phyloP scores from a whole-genome alignment of 352 stramenopile genomes.

The Lagenidium sp. region DNA sequence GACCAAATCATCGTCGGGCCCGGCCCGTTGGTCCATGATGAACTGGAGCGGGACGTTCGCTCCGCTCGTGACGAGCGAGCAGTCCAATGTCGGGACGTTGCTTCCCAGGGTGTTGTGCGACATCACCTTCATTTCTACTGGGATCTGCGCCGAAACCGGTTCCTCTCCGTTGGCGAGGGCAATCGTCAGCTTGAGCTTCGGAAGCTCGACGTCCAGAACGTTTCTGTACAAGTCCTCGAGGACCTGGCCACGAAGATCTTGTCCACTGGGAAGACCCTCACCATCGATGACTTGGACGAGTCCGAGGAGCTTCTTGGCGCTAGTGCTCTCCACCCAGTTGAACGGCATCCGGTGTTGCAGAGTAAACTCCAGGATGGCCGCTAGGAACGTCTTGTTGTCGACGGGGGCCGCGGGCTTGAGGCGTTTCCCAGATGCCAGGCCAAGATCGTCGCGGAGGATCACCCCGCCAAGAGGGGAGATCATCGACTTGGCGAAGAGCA shows the following conservation, averaged over 20 bases:
- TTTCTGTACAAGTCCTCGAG: constrained; percentile 28
- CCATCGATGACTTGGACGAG: too few species aligned
- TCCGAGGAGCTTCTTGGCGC: constrained; percentile 37
- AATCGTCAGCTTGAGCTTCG: constrained; percentile 27
- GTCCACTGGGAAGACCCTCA: constrained; percentile 14
- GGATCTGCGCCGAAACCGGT: too few species aligned
- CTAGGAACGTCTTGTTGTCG: constrained; percentile 17
- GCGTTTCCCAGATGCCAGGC: too few species aligned
- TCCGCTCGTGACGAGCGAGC: background rate
- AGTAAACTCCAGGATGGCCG: constrained; percentile 40
- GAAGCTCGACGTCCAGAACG: constrained; percentile 23
- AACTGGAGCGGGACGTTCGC: background rate
- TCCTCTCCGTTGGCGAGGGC: too few species aligned
- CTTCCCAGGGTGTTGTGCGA: constrained; percentile 2
- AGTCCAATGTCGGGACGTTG: background rate
- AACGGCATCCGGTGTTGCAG: constrained; percentile 62
- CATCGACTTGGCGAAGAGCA: constrained; percentile 13
- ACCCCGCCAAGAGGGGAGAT: background rate
- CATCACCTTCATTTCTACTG: constrained; percentile 30
- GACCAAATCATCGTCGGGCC: constrained; percentile 5
- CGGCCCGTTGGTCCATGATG: constrained; percentile 11
- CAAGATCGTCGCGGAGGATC: background rate
- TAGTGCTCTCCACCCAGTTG: constrained; percentile 45
- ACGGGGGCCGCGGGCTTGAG: constrained; percentile 3
- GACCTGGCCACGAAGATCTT: constrained; percentile 27